A percentile compares a stretch with the other conserved stretches of the same genome.
phyloP scores from a whole-genome alignment of 331 rosid species.

The Saraca asoca region DNA sequence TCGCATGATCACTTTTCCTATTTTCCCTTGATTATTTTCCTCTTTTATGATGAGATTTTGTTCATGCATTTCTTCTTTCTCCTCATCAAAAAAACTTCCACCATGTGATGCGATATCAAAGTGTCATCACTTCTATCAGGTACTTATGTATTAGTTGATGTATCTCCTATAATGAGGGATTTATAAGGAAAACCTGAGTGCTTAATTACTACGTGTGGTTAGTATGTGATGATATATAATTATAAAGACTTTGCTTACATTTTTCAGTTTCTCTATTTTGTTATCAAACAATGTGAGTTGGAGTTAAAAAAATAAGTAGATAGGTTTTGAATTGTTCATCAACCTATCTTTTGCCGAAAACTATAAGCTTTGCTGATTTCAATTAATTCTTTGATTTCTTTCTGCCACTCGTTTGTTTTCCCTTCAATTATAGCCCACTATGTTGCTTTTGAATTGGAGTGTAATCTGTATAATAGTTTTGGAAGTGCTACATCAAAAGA shows the following conservation, averaged over 20 bases:
- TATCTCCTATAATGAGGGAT: conserved; percentile 5
- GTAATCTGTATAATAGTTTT: conserved; percentile 64
- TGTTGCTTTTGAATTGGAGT: conserved; percentile 16
- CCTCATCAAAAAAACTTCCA: conserved; percentile 61
- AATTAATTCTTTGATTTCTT: too few species aligned
- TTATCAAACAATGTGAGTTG: neutral
- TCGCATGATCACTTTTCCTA: conserved; percentile 34
- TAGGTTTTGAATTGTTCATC: conserved; percentile 25
- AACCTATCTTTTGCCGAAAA: conserved; percentile 19
- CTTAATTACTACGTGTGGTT: conserved; percentile 2
- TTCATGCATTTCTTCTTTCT: conserved; percentile 1
- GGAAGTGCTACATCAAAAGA: too few species aligned
- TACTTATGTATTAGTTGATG: conserved; percentile 34
- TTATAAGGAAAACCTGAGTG: conserved; percentile 18
- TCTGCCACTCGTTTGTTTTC: conserved; percentile 11
- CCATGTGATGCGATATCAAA: conserved; percentile 70
- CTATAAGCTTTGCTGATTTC: neutral
- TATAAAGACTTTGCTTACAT: neutral
- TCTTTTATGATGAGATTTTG: neutral
- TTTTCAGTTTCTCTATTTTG: conserved; percentile 1
- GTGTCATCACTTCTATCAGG: conserved; percentile 89
- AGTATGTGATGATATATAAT: conserved; percentile 9
- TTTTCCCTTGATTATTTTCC: neutral
- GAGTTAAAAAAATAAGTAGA: neutral
- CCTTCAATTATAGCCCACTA: neutral